phyloP scores from a whole-genome alignment of 2,329 filamentous ascomycete genomes.

The Hypomyces rosellus region DNA sequence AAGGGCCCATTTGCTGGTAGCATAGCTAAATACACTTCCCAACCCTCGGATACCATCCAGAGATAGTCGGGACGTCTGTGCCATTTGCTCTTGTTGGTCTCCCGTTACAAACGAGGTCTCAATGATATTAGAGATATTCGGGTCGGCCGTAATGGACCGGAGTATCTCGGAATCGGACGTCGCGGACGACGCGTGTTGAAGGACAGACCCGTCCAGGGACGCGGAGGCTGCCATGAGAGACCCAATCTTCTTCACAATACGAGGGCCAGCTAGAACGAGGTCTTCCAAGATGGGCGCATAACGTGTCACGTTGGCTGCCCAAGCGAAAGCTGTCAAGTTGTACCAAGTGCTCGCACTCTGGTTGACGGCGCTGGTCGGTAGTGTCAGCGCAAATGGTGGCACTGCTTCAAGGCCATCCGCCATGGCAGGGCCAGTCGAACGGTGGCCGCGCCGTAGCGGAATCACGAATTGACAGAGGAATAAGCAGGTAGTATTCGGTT shows the following conservation, averaged over 20 bases:
- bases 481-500: not conserved
- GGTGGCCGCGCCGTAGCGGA: conserved; percentile 7
- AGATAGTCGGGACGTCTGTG: conserved; percentile 41
- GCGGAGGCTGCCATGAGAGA: conserved; percentile 57
- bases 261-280: conserved; percentile 61
- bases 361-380: conserved; percentile 1
- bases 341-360: conserved; percentile 32
- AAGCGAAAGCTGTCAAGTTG: conserved; percentile 42
- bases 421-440: conserved; percentile 11
- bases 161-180: conserved; percentile 16
- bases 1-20: conserved; percentile 87
- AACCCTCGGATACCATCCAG: conserved; percentile 61
- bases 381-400: conserved; percentile 9
- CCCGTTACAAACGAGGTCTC: conserved; percentile 16
- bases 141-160: conserved; percentile 18
- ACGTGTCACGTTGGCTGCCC: conserved; percentile 53
- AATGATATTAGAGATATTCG: conserved; percentile 26
- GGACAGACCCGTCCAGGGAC: conserved; percentile 49
- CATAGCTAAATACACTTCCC: conserved; percentile 82
- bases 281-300: conserved; percentile 61
- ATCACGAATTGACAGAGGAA: not conserved
- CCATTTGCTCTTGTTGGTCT: conserved; percentile 12
- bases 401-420: conserved; percentile 10
- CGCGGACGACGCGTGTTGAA: conserved; percentile 15
- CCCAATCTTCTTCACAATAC: conserved; percentile 62